Evolutionary conservation across 2,329 filamentous ascomycete genomes (phyloP), one percentile per base, ranked within the genome.

Genomic region (Neurospora sp.): DNA sequence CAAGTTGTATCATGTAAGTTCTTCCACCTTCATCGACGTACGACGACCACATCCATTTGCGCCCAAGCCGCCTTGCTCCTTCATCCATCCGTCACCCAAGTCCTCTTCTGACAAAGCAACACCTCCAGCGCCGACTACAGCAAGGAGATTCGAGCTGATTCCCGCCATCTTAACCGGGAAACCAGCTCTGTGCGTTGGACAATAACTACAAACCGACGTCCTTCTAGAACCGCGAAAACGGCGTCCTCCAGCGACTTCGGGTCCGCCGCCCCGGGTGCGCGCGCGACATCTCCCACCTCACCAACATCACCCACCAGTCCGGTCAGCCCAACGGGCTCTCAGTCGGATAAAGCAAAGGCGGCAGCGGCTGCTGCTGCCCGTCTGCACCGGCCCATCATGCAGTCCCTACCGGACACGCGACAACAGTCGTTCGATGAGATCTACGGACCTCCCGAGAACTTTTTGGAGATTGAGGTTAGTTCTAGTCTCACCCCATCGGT

Each of bases 351-450:
- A 66, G 67, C 71, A 37, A 17, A 71, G 28, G 70, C 72, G 23
- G 70, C 73, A 12, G 72, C 72, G 37, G 74, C 77, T n/a, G 75
- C 76, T 15, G 76, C 75, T n/a, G 80, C 79, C 68, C 77, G 81
- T 72, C 76, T 79, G 67, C 83, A 84, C 75, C 81, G 84, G 72
- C 84, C 85, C 75, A 86, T 86, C 77, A 85, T 90, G 83, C 87
- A 89, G 81, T 86, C 87, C 73, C 87, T 90, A 83, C 88, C 88
- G 66, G 88, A 90, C 78, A 88, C 91, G 75, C 92, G 94, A 77
- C 89, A 92, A 82, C 96, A 99, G 85, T 96, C 91, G 78, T 98
- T 97, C 79, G 96, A 99, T 83, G 96, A 99, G 86, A 97, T 98
- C 80, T 99, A 99, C 81, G 96, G 94, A 15, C 93, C 95, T 66